Evolutionary conservation across 2,329 filamentous ascomycete species (phyloP).

Genomic region (Graphilbum fragrans): DNA sequence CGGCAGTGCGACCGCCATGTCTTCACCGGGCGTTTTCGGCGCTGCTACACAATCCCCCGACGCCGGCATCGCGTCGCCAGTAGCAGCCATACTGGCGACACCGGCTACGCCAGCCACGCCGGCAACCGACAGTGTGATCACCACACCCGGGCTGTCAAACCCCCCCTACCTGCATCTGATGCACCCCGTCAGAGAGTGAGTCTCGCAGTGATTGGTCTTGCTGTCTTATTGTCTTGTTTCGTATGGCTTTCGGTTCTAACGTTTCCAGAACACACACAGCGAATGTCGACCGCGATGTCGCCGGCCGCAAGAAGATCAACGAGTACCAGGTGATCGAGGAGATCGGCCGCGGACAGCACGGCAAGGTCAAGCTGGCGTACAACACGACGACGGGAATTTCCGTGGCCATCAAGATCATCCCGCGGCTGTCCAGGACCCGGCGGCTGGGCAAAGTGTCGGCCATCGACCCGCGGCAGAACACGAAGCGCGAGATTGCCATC

Average conservation of each 20-base stretch:
- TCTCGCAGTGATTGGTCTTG: conserved; percentile 10
- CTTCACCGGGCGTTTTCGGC: conserved; percentile 51
- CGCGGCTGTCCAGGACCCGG: conserved; percentile 85
- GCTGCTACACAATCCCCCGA: conserved; percentile 24
- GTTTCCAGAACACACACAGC: conserved; percentile 66
- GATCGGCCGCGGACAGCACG: conserved; percentile 88
- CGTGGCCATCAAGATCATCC: conserved; percentile 97
- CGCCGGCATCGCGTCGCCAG: conserved; percentile 23
- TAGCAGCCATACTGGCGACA: too few relatives aligned
- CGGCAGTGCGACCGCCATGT: conserved; percentile 39
- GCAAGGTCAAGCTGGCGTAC: conserved; percentile 90
- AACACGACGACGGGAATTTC: conserved; percentile 64
- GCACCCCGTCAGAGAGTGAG: conserved; percentile 67
- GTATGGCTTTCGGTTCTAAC: conserved; percentile 1
- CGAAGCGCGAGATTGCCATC: conserved; percentile 93
- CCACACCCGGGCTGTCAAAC: conserved; percentile 40
- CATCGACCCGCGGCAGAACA: conserved; percentile 58
- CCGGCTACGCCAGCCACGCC: conserved; percentile 29
- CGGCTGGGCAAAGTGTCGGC: conserved; percentile 74
- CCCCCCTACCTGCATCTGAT: conserved; percentile 59
- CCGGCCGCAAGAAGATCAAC: conserved; percentile 92
- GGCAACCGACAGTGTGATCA: conserved; percentile 41
- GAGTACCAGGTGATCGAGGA: conserved; percentile 96
- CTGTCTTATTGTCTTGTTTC: not conserved
- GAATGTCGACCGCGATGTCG: conserved; percentile 80